Conservation (phyloP, 169 alveolate species). For the Plasmodium berghei region DNA sequence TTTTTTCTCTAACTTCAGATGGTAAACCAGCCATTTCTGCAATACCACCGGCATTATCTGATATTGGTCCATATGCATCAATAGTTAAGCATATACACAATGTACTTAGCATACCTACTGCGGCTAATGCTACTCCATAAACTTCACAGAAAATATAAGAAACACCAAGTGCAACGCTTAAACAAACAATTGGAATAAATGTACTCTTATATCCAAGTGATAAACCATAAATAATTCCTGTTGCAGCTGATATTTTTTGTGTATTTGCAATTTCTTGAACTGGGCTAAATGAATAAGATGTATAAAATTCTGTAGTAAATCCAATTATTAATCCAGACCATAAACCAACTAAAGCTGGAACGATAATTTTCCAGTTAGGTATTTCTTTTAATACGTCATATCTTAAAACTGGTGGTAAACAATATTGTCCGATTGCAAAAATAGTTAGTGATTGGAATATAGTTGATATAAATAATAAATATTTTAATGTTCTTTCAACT, state of each 20-base stretch:
- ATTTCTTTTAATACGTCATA: conserved; percentile 33
- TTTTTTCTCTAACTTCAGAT: conserved; percentile 88
- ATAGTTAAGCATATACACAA: conserved; percentile 90
- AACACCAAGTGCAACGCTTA: conserved; percentile 86
- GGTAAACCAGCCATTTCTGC: conserved; percentile 93
- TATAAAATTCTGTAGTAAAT: conserved; percentile 89
- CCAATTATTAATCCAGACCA: conserved; percentile 90
- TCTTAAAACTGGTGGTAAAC: conserved; percentile 76
- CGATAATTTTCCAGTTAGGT: conserved; percentile 80
- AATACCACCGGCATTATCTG: conserved; percentile 96
- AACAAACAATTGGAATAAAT: conserved; percentile 88
- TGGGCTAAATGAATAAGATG: conserved; percentile 90
- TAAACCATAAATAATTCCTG: conserved; percentile 90
- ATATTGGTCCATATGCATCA: conserved; percentile 94
- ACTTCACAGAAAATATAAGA: conserved; percentile 88
- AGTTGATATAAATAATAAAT: conserved; percentile 89
- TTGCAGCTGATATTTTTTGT: conserved; percentile 90
- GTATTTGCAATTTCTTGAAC: conserved; percentile 90
- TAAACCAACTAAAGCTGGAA: conserved; percentile 86
- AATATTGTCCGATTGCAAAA: conserved; percentile 76
- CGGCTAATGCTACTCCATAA: conserved; percentile 92
- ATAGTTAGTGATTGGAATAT: conserved; percentile 88
- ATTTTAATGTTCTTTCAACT: conserved; percentile 89
- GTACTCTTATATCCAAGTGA: conserved; percentile 92
- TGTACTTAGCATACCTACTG: conserved; percentile 93